Conservation (phyloP, 768 basidiomycete genomes). For the Dendrothele bispora region DNA sequence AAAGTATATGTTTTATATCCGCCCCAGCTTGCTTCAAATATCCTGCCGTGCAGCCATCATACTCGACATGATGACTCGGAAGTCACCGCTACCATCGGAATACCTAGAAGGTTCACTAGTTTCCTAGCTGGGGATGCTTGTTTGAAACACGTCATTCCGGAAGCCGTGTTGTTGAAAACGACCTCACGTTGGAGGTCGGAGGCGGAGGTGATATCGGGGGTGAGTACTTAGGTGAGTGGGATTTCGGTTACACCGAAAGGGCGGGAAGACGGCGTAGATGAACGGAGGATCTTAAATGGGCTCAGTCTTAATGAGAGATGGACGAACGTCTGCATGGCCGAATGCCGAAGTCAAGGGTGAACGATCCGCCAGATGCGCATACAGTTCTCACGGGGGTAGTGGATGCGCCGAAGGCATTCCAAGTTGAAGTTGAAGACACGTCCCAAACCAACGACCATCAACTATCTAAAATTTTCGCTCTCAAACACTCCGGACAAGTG, state of each 20-base stretch:
- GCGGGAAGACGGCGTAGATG: slow-evolving; percentile 27
- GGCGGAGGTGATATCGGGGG: slow-evolving; percentile 32
- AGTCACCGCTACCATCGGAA: slow-evolving; percentile 37
- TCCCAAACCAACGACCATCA: no score
- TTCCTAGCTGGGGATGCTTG: slow-evolving; percentile 30
- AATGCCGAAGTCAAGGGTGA: no score
- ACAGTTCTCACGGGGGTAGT: no score
- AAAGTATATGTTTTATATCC: slow-evolving; percentile 27
- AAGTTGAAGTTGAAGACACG: no score
- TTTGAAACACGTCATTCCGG: slow-evolving; percentile 24
- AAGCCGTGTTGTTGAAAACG: slow-evolving; percentile 15
- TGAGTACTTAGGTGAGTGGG: slow-evolving; percentile 26
- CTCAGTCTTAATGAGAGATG: slow-evolving; percentile 32
- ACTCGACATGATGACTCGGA: slow-evolving; percentile 35
- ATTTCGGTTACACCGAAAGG: slow-evolving; percentile 35
- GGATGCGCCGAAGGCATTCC: no score
- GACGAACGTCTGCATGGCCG: slow-evolving; percentile 33
- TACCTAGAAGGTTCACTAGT: slow-evolving; percentile 27
- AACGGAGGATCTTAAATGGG: slow-evolving; percentile 38
- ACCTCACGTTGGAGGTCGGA: slow-evolving; percentile 26
- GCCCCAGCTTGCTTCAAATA: slow-evolving; percentile 35
- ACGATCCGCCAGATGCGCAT: no score
- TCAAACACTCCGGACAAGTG: no score
- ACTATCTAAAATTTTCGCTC: no score
- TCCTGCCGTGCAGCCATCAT: slow-evolving; percentile 32